Evolutionary conservation across 441 rosid species (phyloP).

Genomic region (Corymbia calophylla): DNA sequence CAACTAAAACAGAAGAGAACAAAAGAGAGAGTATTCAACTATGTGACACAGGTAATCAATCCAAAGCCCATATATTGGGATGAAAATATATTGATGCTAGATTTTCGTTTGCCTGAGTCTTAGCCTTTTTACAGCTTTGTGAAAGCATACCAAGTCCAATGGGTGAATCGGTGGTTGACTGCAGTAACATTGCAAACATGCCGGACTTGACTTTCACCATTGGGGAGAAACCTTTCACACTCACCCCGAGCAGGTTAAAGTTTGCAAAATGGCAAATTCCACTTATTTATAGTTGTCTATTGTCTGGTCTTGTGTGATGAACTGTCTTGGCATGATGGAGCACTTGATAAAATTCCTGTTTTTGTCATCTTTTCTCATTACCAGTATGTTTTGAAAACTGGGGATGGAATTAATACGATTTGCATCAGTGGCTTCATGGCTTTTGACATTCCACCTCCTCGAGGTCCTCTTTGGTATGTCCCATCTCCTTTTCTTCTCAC

Average conservation of each 20-base stretch:
- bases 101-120: background rate
- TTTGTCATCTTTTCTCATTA: background rate
- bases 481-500: background rate
- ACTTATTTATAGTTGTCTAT: background rate
- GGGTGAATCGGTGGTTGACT: conserved; percentile 55
- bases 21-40: conserved; percentile 45
- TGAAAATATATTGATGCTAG: background rate
- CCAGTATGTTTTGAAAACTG: conserved; percentile 62
- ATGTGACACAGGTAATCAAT: conserved; percentile 37
- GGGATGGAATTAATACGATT: conserved; percentile 29
- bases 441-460: conserved; percentile 53
- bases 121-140: conserved; percentile 41
- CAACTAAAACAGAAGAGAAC: conserved; percentile 47
- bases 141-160: conserved; percentile 65
- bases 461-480: conserved; percentile 61
- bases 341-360: background rate
- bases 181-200: conserved; percentile 35
- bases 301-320: background rate
- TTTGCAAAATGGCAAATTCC: background rate
- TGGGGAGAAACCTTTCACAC: conserved; percentile 42
- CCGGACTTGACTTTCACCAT: conserved; percentile 57
- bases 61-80: background rate
- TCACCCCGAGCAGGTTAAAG: conserved; percentile 61
- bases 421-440: conserved; percentile 70
- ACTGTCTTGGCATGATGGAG: background rate